These are phyloP conservation scores for Cladophialophora yegresii DNA, from an alignment of 2,329 filamentous ascomycete species.

Conservation along the genomic window DNA sequence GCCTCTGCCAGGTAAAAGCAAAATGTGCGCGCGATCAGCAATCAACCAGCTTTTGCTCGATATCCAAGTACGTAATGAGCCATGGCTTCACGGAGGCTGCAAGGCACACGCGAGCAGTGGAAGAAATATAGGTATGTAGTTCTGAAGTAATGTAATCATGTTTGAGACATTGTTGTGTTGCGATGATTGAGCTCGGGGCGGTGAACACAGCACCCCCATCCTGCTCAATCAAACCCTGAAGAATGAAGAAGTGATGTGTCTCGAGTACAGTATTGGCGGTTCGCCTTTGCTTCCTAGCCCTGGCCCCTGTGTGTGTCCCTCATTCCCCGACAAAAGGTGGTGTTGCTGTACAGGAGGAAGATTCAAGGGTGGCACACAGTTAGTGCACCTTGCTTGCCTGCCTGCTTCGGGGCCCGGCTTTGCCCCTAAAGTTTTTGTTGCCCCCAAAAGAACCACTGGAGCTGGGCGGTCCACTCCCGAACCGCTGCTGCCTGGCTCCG, in stretches of 20 bases:
- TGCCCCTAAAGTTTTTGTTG: constrained; percentile 19
- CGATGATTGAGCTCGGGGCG: neutral
- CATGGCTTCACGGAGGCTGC: neutral
- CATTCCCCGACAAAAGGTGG: neutral
- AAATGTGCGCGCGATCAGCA: neutral
- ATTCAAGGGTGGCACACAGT: neutral
- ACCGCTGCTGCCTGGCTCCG: constrained; percentile 25
- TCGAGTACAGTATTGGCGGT: neutral
- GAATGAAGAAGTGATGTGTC: neutral
- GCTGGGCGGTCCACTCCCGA: constrained; percentile 19
- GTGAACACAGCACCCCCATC: neutral
- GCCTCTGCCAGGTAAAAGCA: too few relatives aligned
- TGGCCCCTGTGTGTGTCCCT: neutral
- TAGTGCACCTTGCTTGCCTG: constrained; percentile 5
- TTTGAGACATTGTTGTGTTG: neutral
- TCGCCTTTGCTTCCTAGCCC: neutral
- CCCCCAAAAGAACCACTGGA: constrained; percentile 20
- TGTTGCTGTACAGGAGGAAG: neutral
- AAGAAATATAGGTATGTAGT: neutral
- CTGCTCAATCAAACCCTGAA: neutral
- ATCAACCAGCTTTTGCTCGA: neutral
- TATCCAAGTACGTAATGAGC: neutral
- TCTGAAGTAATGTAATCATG: neutral
- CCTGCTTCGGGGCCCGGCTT: constrained; percentile 16
- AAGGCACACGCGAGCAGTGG: neutral